phyloP scores from a whole-genome alignment of 106 monocot genomes.

The Allium sativum region DNA sequence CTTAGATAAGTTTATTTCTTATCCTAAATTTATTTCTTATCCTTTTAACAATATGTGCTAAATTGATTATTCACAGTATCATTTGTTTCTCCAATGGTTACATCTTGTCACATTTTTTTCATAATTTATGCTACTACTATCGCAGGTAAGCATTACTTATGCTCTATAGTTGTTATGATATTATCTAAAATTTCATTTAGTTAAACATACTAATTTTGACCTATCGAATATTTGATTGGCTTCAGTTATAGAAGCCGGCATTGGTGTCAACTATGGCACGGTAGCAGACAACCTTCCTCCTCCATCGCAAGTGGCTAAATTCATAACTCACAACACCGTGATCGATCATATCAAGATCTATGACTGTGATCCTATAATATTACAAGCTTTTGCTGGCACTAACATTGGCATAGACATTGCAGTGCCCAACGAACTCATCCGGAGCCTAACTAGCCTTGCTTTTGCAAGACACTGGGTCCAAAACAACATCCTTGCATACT shows the following conservation, averaged over 20 bases:
- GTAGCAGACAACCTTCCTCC: slow-evolving; percentile 46
- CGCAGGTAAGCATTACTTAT: slow-evolving; percentile 6
- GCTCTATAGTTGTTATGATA: too few species aligned
- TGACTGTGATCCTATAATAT: slow-evolving; percentile 29
- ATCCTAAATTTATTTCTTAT: background rate
- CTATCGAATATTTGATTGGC: background rate
- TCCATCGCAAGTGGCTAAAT: slow-evolving; percentile 46
- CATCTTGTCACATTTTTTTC: background rate
- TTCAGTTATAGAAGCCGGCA: slow-evolving; percentile 12
- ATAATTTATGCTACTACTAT: background rate
- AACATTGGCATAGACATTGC: slow-evolving; percentile 36
- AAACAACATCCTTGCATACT: slow-evolving; percentile 22
- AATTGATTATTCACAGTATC: background rate
- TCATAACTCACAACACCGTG: slow-evolving; percentile 37
- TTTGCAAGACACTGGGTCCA: slow-evolving; percentile 35
- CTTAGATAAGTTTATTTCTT: background rate
- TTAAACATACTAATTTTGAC: background rate
- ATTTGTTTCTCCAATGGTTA: background rate
- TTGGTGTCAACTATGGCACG: slow-evolving; percentile 71
- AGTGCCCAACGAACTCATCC: slow-evolving; percentile 43
- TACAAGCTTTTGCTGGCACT: slow-evolving; percentile 54
- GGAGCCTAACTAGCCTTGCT: slow-evolving; percentile 21
- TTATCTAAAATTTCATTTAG: background rate
- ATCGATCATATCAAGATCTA: slow-evolving; percentile 55
- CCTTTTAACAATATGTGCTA: background rate